A percentile compares a stretch with the other conserved stretches of the same genome.
Conservation (phyloP, 2,329 filamentous ascomycete species). For the Alternaria novae-zelandiae region DNA sequence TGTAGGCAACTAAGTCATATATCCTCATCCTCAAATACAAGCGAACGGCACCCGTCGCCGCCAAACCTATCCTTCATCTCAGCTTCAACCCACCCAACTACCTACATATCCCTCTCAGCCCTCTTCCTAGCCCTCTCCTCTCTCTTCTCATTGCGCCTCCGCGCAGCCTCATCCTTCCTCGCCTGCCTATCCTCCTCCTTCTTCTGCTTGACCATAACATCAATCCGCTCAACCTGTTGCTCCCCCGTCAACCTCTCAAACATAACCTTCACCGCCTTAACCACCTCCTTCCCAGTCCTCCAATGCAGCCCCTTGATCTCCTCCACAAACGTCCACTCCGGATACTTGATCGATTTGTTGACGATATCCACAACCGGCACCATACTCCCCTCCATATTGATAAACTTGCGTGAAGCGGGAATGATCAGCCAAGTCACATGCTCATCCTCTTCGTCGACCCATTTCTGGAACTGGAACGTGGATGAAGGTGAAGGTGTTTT, state of each 20-base stretch:
- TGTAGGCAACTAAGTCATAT: too few relatives aligned
- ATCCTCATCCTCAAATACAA: too few relatives aligned
- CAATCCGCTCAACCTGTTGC: neutral
- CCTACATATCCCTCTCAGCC: neutral
- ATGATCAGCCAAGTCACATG: neutral
- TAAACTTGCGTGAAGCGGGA: neutral
- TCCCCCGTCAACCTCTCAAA: neutral
- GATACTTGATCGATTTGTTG: neutral
- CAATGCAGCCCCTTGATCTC: neutral
- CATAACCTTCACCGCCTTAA: neutral
- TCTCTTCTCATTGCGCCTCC: neutral
- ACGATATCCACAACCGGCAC: neutral
- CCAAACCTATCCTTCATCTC: neutral
- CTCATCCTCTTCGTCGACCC: neutral
- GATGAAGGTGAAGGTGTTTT: neutral
- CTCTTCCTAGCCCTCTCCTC: neutral
- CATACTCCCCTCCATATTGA: neutral
- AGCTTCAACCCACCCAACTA: rapidly evolving
- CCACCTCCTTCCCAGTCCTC: neutral
- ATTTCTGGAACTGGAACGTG: neutral
- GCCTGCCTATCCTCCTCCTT: neutral
- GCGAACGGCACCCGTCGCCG: neutral
- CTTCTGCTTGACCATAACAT: neutral
- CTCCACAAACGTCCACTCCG: neutral
- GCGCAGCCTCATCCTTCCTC: neutral